Base-by-base conservation (phyloP, 768 basidiomycete genomes). In the Pulveroboletus sp. region DNA sequence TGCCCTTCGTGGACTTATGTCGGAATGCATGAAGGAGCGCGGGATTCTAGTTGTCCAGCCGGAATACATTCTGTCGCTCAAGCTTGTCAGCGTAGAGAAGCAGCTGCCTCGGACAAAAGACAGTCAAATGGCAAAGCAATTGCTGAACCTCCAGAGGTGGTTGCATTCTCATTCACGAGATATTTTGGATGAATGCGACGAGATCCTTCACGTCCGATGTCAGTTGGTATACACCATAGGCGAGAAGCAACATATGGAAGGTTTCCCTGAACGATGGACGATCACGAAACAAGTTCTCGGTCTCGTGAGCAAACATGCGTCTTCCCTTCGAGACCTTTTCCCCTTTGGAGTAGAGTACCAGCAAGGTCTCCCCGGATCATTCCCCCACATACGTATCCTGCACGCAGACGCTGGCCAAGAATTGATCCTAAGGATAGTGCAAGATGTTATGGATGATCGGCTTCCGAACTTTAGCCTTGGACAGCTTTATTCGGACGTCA, bases 41-140 rank as follows among this genome's bases (percentile, higher is more conserved):
- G 80, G 80, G 0, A 56, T 82, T n/a, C 57, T 80, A 10, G 64
- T 82, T 0, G 50, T 67, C 11, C 80, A 81, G 43, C 81, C 80
- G 0, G 79, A 81, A 39, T 77, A 82, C 27, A 63, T 79, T 11
- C 66, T 81, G 4, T 81, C 80, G 0, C 75, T 76, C 51, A 69
- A 71, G 54, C 65, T 81, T 15, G 72, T 76, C 69, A 69, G 67
- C 3, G 61, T 79, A 18, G 73, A 81, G 48, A 63, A 56, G 30
- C 60, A 64, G 27, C 47, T 70, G 9, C 27, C 28, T 14, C 39
- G 9, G 14, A n/a, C 7, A 7, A 5, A 14, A 8, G 32, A 43
- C 8, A 3, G 1, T 5, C 14, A 47, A 6, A 50, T 56, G 11
- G 54, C 61, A 7, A 12, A 38, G 7, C 21, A 33, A 4, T 52